A percentile compares a stretch with the other conserved stretches of the same genome.
Conservation (phyloP, 2,329 filamentous ascomycete species). For the Zymoseptoria ardabiliae region DNA sequence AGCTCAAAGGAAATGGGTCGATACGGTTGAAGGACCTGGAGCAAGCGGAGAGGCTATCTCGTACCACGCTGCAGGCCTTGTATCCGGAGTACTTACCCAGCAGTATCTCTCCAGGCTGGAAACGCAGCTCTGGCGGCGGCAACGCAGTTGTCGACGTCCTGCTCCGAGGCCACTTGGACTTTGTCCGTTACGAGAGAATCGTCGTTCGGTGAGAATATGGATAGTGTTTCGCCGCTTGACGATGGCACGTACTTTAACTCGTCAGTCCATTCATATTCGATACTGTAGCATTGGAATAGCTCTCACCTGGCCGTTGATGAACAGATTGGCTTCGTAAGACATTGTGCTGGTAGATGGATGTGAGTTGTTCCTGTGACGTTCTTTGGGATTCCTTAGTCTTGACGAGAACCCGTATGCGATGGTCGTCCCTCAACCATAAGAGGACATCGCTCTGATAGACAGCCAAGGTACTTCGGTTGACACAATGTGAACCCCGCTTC, state of each 20-base stretch:
- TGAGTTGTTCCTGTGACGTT: background rate
- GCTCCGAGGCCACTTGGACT: slow-evolving; percentile 44
- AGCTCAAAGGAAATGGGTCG: no score
- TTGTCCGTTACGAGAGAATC: slow-evolving; percentile 44
- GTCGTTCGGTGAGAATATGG: slow-evolving; percentile 45
- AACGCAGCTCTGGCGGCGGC: slow-evolving; percentile 58
- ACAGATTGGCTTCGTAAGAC: slow-evolving; percentile 29
- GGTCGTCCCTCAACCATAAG: background rate
- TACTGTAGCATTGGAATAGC: background rate
- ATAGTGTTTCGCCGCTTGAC: slow-evolving; percentile 37
- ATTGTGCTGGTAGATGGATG: background rate
- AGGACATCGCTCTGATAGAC: background rate
- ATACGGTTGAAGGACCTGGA: no score
- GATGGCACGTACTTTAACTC: slow-evolving; percentile 2
- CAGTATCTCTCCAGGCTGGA: slow-evolving; percentile 58
- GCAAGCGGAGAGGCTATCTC: no score
- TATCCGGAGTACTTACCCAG: slow-evolving; percentile 33
- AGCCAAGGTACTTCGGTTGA: background rate
- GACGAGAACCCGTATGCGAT: no score
- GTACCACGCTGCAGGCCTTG: background rate
- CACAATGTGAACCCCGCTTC: background rate
- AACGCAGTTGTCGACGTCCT: slow-evolving; percentile 50
- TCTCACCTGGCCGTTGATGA: slow-evolving; percentile 26
- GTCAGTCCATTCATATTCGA: background rate
- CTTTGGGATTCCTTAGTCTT: background rate